Percentiles rank a stretch among this genome's conserved stretches.
These are phyloP conservation scores for Scheffersomyces insectosa DNA, from an alignment of 1,139 yeast genomes.

Conservation along the genomic window DNA sequence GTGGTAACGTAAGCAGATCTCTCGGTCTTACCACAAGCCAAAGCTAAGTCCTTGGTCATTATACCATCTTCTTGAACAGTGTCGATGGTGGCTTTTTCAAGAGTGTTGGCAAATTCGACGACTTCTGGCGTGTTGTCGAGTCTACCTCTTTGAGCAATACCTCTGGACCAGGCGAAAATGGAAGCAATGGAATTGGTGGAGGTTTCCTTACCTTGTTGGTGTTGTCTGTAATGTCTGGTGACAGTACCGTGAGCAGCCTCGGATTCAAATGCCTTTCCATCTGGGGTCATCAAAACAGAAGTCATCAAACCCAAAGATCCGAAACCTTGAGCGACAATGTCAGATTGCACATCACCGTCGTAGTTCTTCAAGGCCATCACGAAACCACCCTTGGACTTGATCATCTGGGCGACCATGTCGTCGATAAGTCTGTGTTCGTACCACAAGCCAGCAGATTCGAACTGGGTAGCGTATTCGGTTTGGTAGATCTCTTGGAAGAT, in stretches of 20 bases:
- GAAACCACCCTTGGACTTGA: constrained; percentile 92
- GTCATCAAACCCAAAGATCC: constrained; percentile 97
- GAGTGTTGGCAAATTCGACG: constrained; percentile 68
- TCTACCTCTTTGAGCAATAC: constrained; percentile 86
- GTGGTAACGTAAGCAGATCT: constrained; percentile 82
- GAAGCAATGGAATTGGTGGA: constrained; percentile 99
- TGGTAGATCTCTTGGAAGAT: constrained; percentile 84
- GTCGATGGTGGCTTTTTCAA: constrained; percentile 82
- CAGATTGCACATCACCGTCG: constrained; percentile 97
- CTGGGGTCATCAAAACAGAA: constrained; percentile 89
- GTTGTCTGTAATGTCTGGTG: constrained; percentile 92
- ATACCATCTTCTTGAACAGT: constrained; percentile 83
- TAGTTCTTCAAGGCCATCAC: constrained; percentile 95
- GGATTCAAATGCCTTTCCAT: constrained; percentile 92
- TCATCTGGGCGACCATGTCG: constrained; percentile 98
- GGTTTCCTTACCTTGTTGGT: constrained; percentile 94
- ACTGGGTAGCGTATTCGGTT: constrained; percentile 61
- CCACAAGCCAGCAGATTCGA: constrained; percentile 82
- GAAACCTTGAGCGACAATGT: constrained; percentile 96
- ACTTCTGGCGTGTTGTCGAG: constrained; percentile 86
- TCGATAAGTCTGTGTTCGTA: constrained; percentile 95
- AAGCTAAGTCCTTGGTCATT: constrained; percentile 95
- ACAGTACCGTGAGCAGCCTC: constrained; percentile 99
- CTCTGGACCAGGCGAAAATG: constrained; percentile 95
- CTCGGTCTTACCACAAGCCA: constrained; percentile 82